Conservation (phyloP, 1,139 yeast genomes). For the Kodamaea plutei region DNA sequence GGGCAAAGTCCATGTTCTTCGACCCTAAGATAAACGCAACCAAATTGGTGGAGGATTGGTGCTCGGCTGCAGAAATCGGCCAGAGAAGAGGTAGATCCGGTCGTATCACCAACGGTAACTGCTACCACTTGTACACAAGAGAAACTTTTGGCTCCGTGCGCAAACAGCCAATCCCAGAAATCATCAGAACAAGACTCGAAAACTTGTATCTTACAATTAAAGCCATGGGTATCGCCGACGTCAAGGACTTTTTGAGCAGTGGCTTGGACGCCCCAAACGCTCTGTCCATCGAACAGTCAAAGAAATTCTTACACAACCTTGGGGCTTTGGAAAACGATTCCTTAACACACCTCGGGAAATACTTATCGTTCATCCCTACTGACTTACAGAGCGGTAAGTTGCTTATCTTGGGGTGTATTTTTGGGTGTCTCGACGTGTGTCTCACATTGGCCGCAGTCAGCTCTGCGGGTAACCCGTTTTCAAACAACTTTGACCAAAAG, state of each 20-base stretch:
- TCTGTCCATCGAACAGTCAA: slow-evolving; percentile 59
- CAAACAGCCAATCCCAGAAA: slow-evolving; percentile 82
- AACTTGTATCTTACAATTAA: slow-evolving; percentile 79
- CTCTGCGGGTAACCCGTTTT: slow-evolving; percentile 71
- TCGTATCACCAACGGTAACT: slow-evolving; percentile 78
- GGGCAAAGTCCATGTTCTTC: slow-evolving; percentile 73
- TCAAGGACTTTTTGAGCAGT: slow-evolving; percentile 59
- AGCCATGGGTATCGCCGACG: slow-evolving; percentile 80
- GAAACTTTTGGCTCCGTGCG: slow-evolving; percentile 59
- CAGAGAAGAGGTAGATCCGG: slow-evolving; percentile 99
- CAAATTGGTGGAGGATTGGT: slow-evolving; percentile 75
- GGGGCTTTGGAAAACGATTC: slow-evolving; percentile 64
- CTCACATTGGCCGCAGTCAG: slow-evolving; percentile 72
- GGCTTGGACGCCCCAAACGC: slow-evolving; percentile 82
- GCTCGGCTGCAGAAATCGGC: slow-evolving; percentile 84
- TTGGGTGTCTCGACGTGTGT: slow-evolving; percentile 78
- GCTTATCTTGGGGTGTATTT: slow-evolving; percentile 71
- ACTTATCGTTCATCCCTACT: slow-evolving; percentile 76
- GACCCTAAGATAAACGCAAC: slow-evolving; percentile 67
- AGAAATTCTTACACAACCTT: slow-evolving; percentile 54
- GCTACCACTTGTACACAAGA: slow-evolving; percentile 75
- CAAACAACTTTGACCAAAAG: slow-evolving; percentile 57
- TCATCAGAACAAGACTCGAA: slow-evolving; percentile 76
- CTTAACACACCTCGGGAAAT: slow-evolving; percentile 77
- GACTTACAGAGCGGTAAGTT: slow-evolving; percentile 85